Base-by-base conservation (phyloP, 78 protist genomes). In the Mastigamoeba balamuthi region DNA sequence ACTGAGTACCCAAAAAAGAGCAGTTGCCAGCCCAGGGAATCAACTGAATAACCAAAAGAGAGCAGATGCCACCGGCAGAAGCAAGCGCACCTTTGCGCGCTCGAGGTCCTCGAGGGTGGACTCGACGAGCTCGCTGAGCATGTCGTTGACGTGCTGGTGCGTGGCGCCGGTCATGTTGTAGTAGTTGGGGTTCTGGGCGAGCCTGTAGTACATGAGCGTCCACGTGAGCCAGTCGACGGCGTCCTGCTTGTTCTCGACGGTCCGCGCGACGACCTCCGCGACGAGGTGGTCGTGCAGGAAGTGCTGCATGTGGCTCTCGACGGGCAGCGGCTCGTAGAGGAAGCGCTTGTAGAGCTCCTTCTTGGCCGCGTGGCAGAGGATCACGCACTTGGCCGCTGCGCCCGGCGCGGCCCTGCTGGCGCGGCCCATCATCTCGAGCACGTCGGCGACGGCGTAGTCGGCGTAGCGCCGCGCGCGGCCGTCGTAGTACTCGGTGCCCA, bases 141-240 rank as follows among this genome's bases (percentile, higher is more conserved):
- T 87, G 72, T 95, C 97, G 0, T 92, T 79, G 1, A 96, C 69
- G 63, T 95, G 95, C 9, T 91, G 73, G 76, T 84, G 83, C 5
- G 91, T 17, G 1, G 65, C 71, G 40, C 95, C 91, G 0, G 83
- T 67, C 23, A 91, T 72, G 69, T 84, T 77, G 76, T 94, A 94
- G 88, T 87, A 95, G 84, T 91, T 93, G 17, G 99, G 98, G 74
- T 97, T 97, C 44, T 87, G 91, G 42, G 88, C 72, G 75, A 97
- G 66, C 6, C 99, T 84, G 3, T 95, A 86, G 76, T 86, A 95
- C 39, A 88, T 28, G 85, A 86, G 86, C 5, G 99, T 95, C 97
- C 98, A 95, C 9, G 98, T 93, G 27, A 97, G 72, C 74, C 76
- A 93, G 75, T 95, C 97, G 9, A 96, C 92, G 6, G 97, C 97